These are phyloP conservation scores for Dactylonectria macrodidyma DNA, from an alignment of 2,329 filamentous ascomycete genomes.

Conservation along the genomic window DNA sequence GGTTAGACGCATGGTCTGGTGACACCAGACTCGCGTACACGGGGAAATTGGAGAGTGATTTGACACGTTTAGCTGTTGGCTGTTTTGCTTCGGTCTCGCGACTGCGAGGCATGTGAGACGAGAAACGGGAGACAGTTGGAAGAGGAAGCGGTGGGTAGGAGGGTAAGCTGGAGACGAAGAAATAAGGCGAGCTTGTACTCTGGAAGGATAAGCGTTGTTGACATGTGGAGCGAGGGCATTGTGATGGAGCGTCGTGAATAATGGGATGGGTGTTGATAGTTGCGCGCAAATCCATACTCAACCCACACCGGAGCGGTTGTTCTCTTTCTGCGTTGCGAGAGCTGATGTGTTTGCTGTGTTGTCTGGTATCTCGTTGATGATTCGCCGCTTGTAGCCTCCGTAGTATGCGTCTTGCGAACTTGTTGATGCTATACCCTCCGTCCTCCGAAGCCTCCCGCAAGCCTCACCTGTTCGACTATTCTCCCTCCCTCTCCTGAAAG, in stretches of 20 bases:
- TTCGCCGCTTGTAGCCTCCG: not conserved
- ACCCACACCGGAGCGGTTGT: conserved; percentile 34
- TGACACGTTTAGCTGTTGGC: conserved; percentile 12
- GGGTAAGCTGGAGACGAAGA: conserved; percentile 19
- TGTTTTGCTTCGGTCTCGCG: conserved; percentile 7
- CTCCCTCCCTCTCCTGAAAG: conserved; percentile 44
- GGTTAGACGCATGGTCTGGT: conserved; percentile 5
- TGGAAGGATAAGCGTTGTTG: conserved; percentile 48
- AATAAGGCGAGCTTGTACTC: conserved; percentile 45
- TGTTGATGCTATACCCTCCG: conserved; percentile 21
- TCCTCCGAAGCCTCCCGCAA: conserved; percentile 31
- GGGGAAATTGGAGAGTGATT: conserved; percentile 21
- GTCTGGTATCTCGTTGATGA: not conserved
- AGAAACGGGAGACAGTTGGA: not conserved
- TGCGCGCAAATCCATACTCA: conserved; percentile 40
- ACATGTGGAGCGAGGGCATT: conserved; percentile 34
- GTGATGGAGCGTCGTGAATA: conserved; percentile 45
- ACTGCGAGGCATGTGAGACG: conserved; percentile 17
- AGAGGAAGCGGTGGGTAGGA: not conserved
- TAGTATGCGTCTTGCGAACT: not conserved
- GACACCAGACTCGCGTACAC: conserved; percentile 7
- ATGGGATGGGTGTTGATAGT: conserved; percentile 44
- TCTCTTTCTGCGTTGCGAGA: conserved; percentile 9
- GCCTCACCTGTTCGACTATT: conserved; percentile 9
- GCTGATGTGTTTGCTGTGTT: not conserved